Base-by-base conservation (phyloP, 2,329 filamentous ascomycete genomes). In the Exophiala spinifera region DNA sequence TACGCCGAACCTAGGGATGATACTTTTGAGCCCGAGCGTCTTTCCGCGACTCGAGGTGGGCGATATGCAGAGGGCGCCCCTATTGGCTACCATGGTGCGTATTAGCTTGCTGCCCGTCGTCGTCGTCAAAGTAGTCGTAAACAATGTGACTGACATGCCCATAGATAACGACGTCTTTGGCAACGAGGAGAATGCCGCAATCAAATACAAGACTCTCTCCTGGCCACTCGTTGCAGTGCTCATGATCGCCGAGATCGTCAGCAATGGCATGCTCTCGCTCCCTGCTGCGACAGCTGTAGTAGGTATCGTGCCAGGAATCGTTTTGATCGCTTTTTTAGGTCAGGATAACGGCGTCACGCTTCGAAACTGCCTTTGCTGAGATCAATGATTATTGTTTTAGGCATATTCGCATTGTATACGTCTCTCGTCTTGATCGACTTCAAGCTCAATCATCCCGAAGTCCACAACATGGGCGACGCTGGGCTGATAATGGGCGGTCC, bases 401-500 rank as follows among this genome's bases (percentile, higher is more conserved):
- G 57, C 11, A 63, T 73, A 7, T 79, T 80, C 51, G 77, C 76
- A 1, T 75, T 76, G 1, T 81, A 78, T 61, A 80, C 77, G 0
- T 73, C 72, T 21, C 77, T 71, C 66, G 63, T 78, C 15, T 69
- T 79, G 7, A 75, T 79, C 31, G 64, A 76, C 52, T 82, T 82
- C 69, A 82, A 82, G 62, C 60, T 80, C 28, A 69, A 71, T 13
- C 79, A 82, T 61, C 75, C 76, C 1, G 72, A 80, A 56, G 79
- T 82, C 2, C 81, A 83, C 61, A 77, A 76, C 48, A 82, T 82
- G 69, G 79, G 80, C 39, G 80, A 83, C 57, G 79, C 78, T 0
- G 80, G 80, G 14, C 67, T 67, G 39, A 74, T 82, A 49, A 70
- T 83, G 17, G 80, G 81, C 51, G 80, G 81, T 2, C 74, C 72